Evolutionary conservation across 148 eudicot genomes (phyloP).

Genomic region (Chenopodium berlandieri): DNA sequence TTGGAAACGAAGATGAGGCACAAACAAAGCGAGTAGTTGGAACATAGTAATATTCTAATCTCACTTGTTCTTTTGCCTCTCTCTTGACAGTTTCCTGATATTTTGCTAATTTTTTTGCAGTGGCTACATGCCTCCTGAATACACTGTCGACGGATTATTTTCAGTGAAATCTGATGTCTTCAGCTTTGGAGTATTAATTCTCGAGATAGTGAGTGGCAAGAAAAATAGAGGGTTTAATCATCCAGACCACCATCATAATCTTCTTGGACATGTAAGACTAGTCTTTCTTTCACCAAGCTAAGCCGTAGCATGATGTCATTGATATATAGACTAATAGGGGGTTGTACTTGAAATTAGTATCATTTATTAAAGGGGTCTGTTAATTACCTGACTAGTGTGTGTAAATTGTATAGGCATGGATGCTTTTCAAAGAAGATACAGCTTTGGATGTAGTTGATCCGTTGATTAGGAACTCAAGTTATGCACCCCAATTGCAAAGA

Average conservation of each 20-base stretch:
- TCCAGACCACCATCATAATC: conserved; percentile 22
- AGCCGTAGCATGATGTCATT: too few species aligned
- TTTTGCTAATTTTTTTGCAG: conserved; percentile 10
- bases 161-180: conserved; percentile 30
- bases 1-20: conserved; percentile 21
- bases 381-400: neutral
- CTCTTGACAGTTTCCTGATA: neutral
- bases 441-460: conserved; percentile 22
- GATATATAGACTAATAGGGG: too few species aligned
- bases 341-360: neutral
- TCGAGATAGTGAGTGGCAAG: conserved; percentile 28
- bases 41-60: conserved; percentile 17
- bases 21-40: conserved; percentile 28
- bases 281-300: neutral
- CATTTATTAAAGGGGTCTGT: neutral
- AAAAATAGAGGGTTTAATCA: conserved; percentile 30
- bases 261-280: conserved; percentile 30
- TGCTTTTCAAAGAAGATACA: conserved; percentile 7
- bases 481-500: conserved; percentile 13
- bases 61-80: neutral
- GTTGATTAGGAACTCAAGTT: neutral
- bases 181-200: conserved; percentile 30
- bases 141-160: conserved; percentile 26
- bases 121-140: conserved; percentile 29
- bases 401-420: conserved; percentile 21